Percentiles rank a stretch among this genome's conserved stretches.
phyloP scores from a whole-genome alignment of 352 stramenopile genomes.

The Peronospora tabacina region DNA sequence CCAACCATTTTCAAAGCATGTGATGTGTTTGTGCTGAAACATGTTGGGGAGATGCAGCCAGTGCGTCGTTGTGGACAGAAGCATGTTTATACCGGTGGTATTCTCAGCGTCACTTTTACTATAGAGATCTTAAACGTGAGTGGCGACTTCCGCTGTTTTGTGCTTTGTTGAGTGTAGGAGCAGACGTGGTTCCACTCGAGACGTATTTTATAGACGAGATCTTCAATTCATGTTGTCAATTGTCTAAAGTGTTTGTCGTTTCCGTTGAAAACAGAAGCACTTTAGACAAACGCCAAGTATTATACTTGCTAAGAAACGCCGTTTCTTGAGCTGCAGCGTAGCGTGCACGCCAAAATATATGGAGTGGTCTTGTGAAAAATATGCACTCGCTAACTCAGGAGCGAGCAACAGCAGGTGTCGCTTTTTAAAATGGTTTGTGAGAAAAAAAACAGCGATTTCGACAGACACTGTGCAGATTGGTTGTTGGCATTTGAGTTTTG shows the following conservation, averaged over 20 bases:
- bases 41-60: constrained; percentile 2
- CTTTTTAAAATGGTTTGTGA: neutral
- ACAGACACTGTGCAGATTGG: neutral
- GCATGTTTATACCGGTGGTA: neutral
- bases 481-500: neutral
- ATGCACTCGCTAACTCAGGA: no score
- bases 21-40: constrained; percentile 3
- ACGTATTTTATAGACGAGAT: constrained; percentile 27
- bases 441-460: no score
- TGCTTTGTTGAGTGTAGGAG: neutral
- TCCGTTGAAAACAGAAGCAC: neutral
- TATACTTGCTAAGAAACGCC: neutral
- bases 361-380: no score
- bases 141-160: constrained; percentile 3
- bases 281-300: no score
- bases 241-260: neutral
- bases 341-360: no score
- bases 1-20: neutral
- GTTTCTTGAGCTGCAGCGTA: no score
- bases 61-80: neutral
- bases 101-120: constrained; percentile 5
- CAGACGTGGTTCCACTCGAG: constrained; percentile 4
- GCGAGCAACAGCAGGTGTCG: no score
- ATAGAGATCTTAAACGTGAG: constrained; percentile 13
- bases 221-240: constrained; percentile 8